These are phyloP conservation scores for Botrytis elliptica DNA, from an alignment of 2,329 filamentous ascomycete genomes.

Conservation along the genomic window DNA sequence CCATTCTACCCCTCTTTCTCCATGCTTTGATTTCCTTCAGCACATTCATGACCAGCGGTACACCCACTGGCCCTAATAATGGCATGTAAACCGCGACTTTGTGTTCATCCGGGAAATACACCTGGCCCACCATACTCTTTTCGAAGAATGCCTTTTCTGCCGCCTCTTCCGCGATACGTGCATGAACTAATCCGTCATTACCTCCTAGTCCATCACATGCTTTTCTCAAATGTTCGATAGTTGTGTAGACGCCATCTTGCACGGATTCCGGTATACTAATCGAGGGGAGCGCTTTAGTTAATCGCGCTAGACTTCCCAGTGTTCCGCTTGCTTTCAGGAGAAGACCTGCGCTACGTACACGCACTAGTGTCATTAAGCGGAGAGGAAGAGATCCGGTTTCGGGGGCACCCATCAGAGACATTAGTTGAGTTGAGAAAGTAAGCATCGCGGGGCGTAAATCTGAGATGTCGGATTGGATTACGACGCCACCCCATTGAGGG, in stretches of 20 bases:
- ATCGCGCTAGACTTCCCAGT: constrained; percentile 84
- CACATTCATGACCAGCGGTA: constrained; percentile 80
- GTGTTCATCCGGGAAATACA: constrained; percentile 98
- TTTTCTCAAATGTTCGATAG: constrained; percentile 72
- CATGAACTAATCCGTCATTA: constrained; percentile 70
- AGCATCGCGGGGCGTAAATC: constrained; percentile 77
- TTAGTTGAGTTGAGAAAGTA: constrained; percentile 85
- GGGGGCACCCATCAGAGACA: constrained; percentile 83
- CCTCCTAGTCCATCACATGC: constrained; percentile 71
- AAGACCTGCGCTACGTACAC: constrained; percentile 82
- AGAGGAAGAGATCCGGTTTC: constrained; percentile 80
- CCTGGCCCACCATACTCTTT: constrained; percentile 97
- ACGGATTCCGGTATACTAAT: constrained; percentile 90
- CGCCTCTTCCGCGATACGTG: constrained; percentile 80
- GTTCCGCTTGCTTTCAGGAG: constrained; percentile 89
- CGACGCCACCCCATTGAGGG: constrained; percentile 87
- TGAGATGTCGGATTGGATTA: constrained; percentile 57
- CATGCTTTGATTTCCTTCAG: constrained; percentile 71
- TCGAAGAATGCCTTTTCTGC: constrained; percentile 96
- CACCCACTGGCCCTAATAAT: constrained; percentile 83
- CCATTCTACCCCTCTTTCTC: constrained; percentile 34
- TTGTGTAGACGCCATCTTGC: constrained; percentile 77
- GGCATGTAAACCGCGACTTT: constrained; percentile 96
- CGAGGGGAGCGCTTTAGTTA: constrained; percentile 78
- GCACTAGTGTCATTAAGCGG: constrained; percentile 77